These are phyloP conservation scores for Candida bentonensis DNA, from an alignment of 805 yeast genomes.

Conservation along the genomic window DNA sequence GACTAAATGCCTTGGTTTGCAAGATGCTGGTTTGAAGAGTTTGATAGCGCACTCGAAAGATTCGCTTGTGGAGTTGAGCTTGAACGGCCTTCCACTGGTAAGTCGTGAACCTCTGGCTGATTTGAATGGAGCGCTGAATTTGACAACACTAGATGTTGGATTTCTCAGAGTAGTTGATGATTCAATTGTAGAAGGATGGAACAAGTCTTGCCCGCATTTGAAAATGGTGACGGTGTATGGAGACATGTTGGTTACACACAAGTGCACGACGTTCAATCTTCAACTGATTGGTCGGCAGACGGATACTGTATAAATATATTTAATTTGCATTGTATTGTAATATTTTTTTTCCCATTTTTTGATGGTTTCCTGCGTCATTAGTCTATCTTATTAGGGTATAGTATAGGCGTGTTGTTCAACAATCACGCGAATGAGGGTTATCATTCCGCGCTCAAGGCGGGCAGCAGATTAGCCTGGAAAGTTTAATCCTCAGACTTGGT, in stretches of 20 bases:
- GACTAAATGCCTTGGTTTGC: conserved; percentile 50
- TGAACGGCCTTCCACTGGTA: conserved; percentile 59
- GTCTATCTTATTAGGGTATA: neutral
- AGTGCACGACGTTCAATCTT: neutral
- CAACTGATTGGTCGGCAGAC: neutral
- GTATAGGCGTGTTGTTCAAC: no score
- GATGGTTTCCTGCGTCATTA: neutral
- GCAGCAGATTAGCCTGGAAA: no score
- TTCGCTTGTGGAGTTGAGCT: conserved; percentile 52
- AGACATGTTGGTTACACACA: conserved; percentile 17
- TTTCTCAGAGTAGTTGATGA: conserved; percentile 71
- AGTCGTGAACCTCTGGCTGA: conserved; percentile 25
- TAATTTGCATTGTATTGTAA: neutral
- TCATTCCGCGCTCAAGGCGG: no score
- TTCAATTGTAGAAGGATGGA: conserved; percentile 40
- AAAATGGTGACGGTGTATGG: conserved; percentile 71
- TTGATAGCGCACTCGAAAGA: conserved; percentile 47
- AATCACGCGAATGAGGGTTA: no score
- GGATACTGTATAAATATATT: neutral
- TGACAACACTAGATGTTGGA: conserved; percentile 62
- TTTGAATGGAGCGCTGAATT: conserved; percentile 33
- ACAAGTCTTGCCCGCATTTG: conserved; percentile 47
- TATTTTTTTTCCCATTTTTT: no score
- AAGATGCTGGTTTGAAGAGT: conserved; percentile 47
- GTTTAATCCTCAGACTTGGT: conserved; percentile 5